Evolutionary conservation across 805 yeast species (phyloP).

Genomic region (Torulaspora franciscae): DNA sequence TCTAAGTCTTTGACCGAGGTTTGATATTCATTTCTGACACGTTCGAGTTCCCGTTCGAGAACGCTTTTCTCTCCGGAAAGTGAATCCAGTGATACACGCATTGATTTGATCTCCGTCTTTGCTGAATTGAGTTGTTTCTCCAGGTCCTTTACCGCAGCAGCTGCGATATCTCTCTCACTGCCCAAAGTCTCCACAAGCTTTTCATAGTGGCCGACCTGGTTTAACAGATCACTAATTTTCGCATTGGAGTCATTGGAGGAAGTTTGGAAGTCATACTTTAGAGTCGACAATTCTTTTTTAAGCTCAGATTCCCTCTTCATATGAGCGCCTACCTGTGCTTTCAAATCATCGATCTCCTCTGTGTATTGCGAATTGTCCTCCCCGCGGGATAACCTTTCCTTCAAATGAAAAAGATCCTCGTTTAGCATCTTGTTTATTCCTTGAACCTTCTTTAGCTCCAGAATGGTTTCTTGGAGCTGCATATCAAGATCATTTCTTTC

Average conservation of each 20-base stretch:
- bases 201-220: constrained; percentile 42
- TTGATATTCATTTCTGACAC: constrained; percentile 40
- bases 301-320: constrained; percentile 62
- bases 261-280: constrained; percentile 56
- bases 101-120: constrained; percentile 48
- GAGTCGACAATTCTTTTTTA: constrained; percentile 58
- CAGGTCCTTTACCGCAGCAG: constrained; percentile 43
- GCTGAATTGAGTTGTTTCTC: constrained; percentile 43
- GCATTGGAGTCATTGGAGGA: constrained; percentile 39
- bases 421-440: constrained; percentile 47
- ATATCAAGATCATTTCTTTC: constrained; percentile 50
- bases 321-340: constrained; percentile 48
- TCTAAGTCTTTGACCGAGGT: constrained; percentile 25
- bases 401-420: constrained; percentile 53
- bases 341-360: constrained; percentile 50
- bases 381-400: constrained; percentile 41
- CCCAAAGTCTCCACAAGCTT: constrained; percentile 40
- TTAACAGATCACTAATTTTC: constrained; percentile 38
- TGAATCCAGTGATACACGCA: constrained; percentile 57
- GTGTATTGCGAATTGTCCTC: constrained; percentile 43
- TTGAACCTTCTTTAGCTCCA: constrained; percentile 48
- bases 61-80: constrained; percentile 59
- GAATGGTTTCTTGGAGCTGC: constrained; percentile 49
- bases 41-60: constrained; percentile 47
- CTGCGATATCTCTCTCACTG: constrained; percentile 41